Base-by-base conservation (phyloP, 805 yeast genomes). In the Kazachstania psychrophila region DNA sequence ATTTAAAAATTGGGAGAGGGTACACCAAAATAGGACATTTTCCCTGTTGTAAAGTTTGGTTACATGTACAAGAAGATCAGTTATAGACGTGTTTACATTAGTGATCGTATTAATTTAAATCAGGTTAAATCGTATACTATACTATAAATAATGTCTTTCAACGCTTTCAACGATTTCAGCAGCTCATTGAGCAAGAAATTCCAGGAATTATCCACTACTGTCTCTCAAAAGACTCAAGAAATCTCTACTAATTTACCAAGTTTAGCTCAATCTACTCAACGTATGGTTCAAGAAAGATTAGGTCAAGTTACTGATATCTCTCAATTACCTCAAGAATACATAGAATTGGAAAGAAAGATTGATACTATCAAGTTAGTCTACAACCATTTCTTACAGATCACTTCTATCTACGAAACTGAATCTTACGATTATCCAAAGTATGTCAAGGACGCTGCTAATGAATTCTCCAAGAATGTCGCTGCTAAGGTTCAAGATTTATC, bases 271-370 rank as follows among this genome's bases (percentile, higher is more conserved):
- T 74, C 94, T 54, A 84, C 95, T 13, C 75, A 78, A 33, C 75
- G 92, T 43, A 58, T 79, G 56, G 74, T 85, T 31, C 89, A 83
- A 60, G 95, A 85, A 60, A 73, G 65, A 48, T 71, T 85, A 19
- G 94, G 94, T 33, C 75, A 79, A 47, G 83, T 78, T 26, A 85
- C 79, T 36, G 94, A 85, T 54, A 79, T 82, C 51, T 79, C 89
- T 38, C 88, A 84, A 54, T 69, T 85, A 45, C 95, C 95, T 23
- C 75, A 77, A 40, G 95, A 85, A 58, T 85, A 83, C 57, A 63
- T 79, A 36, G 79, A 76, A 41, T 70, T 84, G 46, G 94, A 85
- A 61, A 66, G 69, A 44, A 77, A 75, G 51, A 74, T 83, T 41
- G 94, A 84, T 49, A 72, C 81, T 41, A 69, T 84, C 58, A 77